Conservation (phyloP, 345 rosid species). For the Citrus mangshanensis region DNA sequence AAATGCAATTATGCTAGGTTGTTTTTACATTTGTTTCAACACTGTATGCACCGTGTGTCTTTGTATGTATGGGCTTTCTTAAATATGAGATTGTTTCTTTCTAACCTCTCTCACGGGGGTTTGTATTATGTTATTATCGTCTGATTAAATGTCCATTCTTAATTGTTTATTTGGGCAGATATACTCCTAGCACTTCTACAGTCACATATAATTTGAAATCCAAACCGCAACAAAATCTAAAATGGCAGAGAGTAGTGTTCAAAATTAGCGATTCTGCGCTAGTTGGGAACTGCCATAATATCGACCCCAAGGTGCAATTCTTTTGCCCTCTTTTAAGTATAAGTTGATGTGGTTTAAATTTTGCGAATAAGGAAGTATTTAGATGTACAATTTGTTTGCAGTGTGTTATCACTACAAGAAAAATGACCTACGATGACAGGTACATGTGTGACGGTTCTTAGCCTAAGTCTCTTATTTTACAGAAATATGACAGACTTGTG, state of each 20-base stretch:
- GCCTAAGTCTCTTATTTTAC: too few species aligned
- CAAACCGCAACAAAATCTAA: slow-evolving; percentile 25
- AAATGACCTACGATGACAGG: too few species aligned
- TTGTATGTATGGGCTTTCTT: not conserved
- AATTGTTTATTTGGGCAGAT: slow-evolving; percentile 10
- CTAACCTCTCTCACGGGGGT: not conserved
- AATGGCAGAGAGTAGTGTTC: slow-evolving; percentile 47
- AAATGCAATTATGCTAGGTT: not conserved
- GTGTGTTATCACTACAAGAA: not conserved
- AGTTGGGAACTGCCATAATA: slow-evolving; percentile 38
- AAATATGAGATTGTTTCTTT: not conserved
- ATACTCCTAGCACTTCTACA: slow-evolving; percentile 11
- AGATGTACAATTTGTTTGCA: not conserved
- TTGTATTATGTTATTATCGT: not conserved
- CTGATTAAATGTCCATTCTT: not conserved
- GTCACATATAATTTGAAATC: slow-evolving; percentile 25
- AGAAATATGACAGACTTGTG: too few species aligned
- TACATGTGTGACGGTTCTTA: too few species aligned
- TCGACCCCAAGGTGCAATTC: slow-evolving; percentile 39
- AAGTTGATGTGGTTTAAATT: not conserved
- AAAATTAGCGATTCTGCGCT: slow-evolving; percentile 46
- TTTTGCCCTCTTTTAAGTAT: not conserved
- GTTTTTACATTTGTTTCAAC: not conserved
- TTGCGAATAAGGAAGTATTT: not conserved
- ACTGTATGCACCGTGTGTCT: not conserved